Base-by-base conservation (phyloP, 768 basidiomycete genomes). In the Saitozyma sp. region DNA sequence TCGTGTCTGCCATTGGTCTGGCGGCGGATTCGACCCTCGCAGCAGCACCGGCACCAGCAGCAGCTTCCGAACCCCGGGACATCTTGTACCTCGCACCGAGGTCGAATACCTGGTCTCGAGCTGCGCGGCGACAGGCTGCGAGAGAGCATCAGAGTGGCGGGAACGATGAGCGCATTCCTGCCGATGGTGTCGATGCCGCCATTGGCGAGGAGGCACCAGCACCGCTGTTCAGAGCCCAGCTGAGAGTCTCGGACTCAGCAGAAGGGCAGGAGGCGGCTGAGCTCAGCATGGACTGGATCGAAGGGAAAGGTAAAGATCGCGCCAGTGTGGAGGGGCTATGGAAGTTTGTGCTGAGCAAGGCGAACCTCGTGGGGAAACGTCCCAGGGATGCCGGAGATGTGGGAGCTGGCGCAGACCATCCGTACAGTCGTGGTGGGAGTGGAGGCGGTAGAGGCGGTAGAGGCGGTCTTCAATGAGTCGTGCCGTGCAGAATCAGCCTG, bases 271-370 rank as follows among this genome's bases (percentile, higher is more conserved):
- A 6, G 48, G 39, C 19, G 62, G 61, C 1, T 49, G 56, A 8
- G 19, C 50, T 2, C 39, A 71, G 9, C 53, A 66, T 76, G 29
- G 62, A 66, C 8, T 78, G 71, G 71, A 6, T 62, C 11, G 55
- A 66, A 50, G 77, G 77, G 5, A 59, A 46, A 41, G 77, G 77
- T 2, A 57, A 42, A 43, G 74, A 77, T 58, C 19, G 75, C 20
- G 40, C 50, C 5, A 39, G 62, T 8, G 67, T 76, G 9, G 77
- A 76, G 41, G 57, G 57, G 1, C 57, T 78, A 0, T 78, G 75
- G 75, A 68, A 72, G 62, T 76, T 62, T 51, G 16, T 78, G 7
- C 56, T 75, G 17, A 62, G 57, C n/a, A 78, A 78, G 63, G 66
- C 68, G 14, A 61, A 48, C 9, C 39, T 64, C 8, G 11, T 57